Base-by-base conservation (phyloP, 768 basidiomycete genomes). In the Agrocybe praecox region DNA sequence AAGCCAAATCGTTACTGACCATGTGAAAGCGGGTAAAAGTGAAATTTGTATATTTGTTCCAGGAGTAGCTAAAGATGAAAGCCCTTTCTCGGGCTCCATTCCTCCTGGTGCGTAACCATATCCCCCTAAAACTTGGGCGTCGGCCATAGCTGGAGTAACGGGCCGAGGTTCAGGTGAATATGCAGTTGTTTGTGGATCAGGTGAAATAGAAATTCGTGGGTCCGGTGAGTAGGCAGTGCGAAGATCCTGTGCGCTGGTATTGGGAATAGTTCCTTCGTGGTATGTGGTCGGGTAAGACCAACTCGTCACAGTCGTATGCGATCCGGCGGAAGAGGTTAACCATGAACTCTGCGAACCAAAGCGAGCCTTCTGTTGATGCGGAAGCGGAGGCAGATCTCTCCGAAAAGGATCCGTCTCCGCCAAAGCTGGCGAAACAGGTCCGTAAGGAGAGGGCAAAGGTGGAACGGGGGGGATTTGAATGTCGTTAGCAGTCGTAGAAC, bases 261-360 rank as follows among this genome's bases (percentile, higher is more conserved):
- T 72, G 43, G 64, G 68, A 34, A 72, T 59, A 3, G 68, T 69
- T 18, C 69, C 61, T 40, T 76, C 75, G 24, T 64, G 67, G 19
- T 69, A 74, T 17, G 78, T 80, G 2, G 82, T 70, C 17, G 90
- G 83, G 74, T 82, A 90, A 1, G 87, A 89, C 87, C 88, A 91
- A 9, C 82, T 80, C 21, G 89, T 83, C 19, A 85, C 55, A 0
- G 86, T 85, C 14, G 76, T 72, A 44, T 82, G 84, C 11, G 86
- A 82, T 11, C 77, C 83, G 44, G 82, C 76, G 7, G 80, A 79
- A 3, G 87, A 88, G 0, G 87, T 87, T 54, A 92, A 68, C 90
- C 90, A 91, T 4, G 89, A 92, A 17, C 76, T 83, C 67, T 89
- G 87, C 7, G 89, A 89, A 9, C 79, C 85, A 18, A 85, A 67